Conservation (phyloP, 1,139 yeast species). For the Zygoascus meyerae region DNA sequence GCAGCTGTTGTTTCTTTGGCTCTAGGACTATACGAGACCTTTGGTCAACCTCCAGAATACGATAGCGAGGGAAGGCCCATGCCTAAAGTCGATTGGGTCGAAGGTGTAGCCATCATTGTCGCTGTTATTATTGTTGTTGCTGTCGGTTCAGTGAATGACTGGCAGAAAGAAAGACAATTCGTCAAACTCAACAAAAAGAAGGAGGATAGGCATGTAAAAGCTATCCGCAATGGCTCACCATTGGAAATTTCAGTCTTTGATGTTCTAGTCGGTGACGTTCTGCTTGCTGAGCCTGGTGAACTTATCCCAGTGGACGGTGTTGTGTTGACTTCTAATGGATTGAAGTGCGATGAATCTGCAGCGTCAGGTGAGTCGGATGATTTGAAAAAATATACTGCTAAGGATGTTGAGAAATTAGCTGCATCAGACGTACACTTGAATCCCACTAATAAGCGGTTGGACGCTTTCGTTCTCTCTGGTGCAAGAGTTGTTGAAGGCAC, state of each 20-base stretch:
- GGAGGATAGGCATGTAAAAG: conserved; percentile 76
- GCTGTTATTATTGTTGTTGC: conserved; percentile 87
- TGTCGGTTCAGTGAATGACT: conserved; percentile 93
- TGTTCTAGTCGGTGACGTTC: conserved; percentile 77
- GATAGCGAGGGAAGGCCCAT: conserved; percentile 70
- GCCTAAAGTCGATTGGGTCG: conserved; percentile 94
- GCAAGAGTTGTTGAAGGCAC: conserved; percentile 79
- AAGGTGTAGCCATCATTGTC: conserved; percentile 93
- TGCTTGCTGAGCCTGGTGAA: conserved; percentile 87
- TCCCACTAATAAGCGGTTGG: conserved; percentile 41
- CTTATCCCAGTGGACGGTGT: conserved; percentile 86
- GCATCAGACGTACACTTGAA: conserved; percentile 26
- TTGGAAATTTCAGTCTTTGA: conserved; percentile 66
- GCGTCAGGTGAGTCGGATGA: conserved; percentile 92
- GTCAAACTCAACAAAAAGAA: conserved; percentile 70
- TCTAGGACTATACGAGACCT: conserved; percentile 85
- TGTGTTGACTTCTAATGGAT: conserved; percentile 59
- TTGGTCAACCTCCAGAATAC: conserved; percentile 71
- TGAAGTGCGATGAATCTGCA: conserved; percentile 89
- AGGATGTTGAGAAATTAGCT: conserved; percentile 34
- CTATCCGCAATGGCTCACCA: conserved; percentile 67
- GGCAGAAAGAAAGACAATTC: conserved; percentile 93
- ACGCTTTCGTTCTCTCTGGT: conserved; percentile 89
- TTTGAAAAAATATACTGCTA: conserved; percentile 58
- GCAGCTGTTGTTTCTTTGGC: conserved; percentile 90